Base-by-base conservation (phyloP, 306 rosid species). In the Cicer yamashitae region DNA sequence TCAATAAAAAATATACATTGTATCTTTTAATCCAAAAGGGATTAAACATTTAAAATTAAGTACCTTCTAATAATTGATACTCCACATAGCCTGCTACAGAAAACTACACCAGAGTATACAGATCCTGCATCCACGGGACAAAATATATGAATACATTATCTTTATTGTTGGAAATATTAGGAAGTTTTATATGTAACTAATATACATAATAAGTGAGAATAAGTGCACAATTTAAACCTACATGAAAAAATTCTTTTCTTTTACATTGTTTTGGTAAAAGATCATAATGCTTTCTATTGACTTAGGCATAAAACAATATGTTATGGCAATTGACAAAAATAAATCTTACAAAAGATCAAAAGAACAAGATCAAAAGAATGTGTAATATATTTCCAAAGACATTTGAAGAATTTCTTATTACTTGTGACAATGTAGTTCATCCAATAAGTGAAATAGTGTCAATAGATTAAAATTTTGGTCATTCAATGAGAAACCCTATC, bases 21-120 rank as follows among this genome's bases (percentile, higher is more conserved):
- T 18, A 48, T 59, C 47, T 59, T 18, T 12, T 17, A 18, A 37
- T 18, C 7, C 13, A 70, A 59, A 22, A 61, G 20, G 6, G 45
- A 37, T 17, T 5, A 18, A 69, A 10, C 3, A 65, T 37, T 54
- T 73, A 39, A 52, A 71, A 74, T 69, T 45, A 7, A 64, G 45
- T 77, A 93, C 98, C 98, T 93, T 87, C 96, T 80, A 77, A 90
- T 90, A 53, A 90, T 83, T 53, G 98, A 93, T 6, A 90, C 94
- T 51, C 98, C 98, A 17, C 98, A 93, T 39, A 93, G 56, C 75
- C 94, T 89, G 81, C 88, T 93, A 60, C 94, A 90, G 46, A 93
- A 93, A 82, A 84, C 89, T 11, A 93, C 96, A 48, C 96, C 98
- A 68, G 89, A 82, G 70, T 93, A 93, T 39, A 90, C 91, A 34